Conservation (phyloP, 169 alveolate genomes). For the Miamiensis avidus region DNA sequence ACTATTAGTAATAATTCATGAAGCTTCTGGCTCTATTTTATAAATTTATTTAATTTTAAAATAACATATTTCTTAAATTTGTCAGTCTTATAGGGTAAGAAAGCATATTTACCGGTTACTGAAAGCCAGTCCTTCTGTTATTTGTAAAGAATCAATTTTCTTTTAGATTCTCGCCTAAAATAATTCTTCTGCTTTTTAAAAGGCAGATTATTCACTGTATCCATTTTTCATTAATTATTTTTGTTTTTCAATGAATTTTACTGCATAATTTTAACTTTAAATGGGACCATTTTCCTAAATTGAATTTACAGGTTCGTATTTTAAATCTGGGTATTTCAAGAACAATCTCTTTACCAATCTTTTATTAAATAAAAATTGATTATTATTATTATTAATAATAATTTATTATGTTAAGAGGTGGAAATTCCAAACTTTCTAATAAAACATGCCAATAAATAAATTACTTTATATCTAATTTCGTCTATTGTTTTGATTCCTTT, state of each 20-base stretch:
- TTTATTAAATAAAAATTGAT: background rate
- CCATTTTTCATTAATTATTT: conserved; percentile 24
- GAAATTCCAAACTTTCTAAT: no score
- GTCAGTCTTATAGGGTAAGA: no score
- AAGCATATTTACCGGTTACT: conserved; percentile 2
- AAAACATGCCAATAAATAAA: background rate
- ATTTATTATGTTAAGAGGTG: no score
- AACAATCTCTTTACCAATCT: conserved; percentile 13
- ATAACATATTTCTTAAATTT: no score
- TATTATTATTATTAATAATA: no score
- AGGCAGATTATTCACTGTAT: conserved; percentile 3
- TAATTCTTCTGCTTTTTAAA: conserved; percentile 16
- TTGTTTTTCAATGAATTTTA: conserved; percentile 10
- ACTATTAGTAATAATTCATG: background rate
- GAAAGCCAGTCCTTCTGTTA: conserved; percentile 24
- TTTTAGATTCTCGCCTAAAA: conserved; percentile 24
- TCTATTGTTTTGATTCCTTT: background rate
- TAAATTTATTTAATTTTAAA: no score
- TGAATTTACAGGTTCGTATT: conserved; percentile 11
- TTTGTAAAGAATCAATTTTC: conserved; percentile 9
- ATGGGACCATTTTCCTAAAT: background rate
- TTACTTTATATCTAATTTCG: no score
- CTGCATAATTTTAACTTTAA: conserved; percentile 1
- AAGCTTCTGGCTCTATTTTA: background rate
- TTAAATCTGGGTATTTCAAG: conserved; percentile 15